These are phyloP conservation scores for Emergomyces orientalis DNA, from an alignment of 2,329 filamentous ascomycete species.

Conservation along the genomic window DNA sequence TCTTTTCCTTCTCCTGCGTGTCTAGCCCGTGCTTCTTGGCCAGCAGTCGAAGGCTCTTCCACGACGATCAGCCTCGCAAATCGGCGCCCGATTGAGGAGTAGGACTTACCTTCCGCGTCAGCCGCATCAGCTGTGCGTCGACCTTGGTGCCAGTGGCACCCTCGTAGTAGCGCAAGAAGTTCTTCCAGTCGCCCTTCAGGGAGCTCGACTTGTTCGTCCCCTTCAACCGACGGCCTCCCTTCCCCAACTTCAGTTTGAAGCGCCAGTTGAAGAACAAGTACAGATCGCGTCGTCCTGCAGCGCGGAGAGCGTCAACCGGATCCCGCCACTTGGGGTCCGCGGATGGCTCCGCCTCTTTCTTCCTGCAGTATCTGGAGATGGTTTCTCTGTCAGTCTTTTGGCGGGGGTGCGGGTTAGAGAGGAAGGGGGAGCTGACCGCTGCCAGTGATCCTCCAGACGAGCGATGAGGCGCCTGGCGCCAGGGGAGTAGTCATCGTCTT, in stretches of 20 bases:
- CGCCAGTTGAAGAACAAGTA: conserved; percentile 19
- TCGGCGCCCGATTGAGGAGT: not conserved
- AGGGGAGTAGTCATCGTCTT: conserved; percentile 1
- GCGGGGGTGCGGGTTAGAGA: too few species aligned
- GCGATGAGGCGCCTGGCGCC: not conserved
- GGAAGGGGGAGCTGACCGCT: not conserved
- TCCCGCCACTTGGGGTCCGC: conserved; percentile 16
- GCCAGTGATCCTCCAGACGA: conserved; percentile 1
- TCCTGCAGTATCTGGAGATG: conserved; percentile 16
- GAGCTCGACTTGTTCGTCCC: conserved; percentile 13
- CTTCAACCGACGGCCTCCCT: conserved; percentile 12
- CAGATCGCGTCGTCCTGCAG: conserved; percentile 17
- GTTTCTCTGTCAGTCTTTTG: conserved; percentile 1
- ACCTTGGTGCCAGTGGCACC: conserved; percentile 14
- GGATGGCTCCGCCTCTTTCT: conserved; percentile 12
- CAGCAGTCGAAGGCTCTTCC: conserved; percentile 17
- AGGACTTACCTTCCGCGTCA: conserved; percentile 11
- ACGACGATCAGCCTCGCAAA: not conserved
- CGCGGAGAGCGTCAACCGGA: conserved; percentile 15
- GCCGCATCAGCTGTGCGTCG: conserved; percentile 13
- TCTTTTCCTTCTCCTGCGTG: conserved; percentile 14
- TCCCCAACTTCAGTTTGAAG: conserved; percentile 17
- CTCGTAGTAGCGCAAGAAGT: conserved; percentile 19
- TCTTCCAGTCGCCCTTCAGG: conserved; percentile 20
- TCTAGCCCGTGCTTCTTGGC: conserved; percentile 16